These are phyloP conservation scores for Entelexis paramagnoliae DNA, from an alignment of 1,139 yeast species.

Conservation along the genomic window DNA sequence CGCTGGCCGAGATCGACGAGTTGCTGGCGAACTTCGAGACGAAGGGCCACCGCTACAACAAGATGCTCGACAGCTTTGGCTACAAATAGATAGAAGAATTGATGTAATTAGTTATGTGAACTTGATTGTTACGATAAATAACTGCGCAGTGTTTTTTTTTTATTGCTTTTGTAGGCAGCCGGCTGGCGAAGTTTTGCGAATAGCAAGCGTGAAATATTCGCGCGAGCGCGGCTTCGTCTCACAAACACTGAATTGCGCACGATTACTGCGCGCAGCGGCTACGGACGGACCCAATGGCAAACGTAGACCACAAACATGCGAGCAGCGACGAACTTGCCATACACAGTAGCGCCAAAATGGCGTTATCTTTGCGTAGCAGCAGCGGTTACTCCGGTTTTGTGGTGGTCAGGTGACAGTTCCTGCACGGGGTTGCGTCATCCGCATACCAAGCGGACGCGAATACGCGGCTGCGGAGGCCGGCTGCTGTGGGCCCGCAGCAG, in stretches of 20 bases:
- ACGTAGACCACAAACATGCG: no score
- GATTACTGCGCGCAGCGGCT: no score
- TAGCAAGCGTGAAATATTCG: no score
- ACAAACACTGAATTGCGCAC: no score
- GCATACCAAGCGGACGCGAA: not conserved
- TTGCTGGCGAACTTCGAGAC: slow-evolving; percentile 30
- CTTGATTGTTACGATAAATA: no score
- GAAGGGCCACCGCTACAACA: slow-evolving; percentile 21
- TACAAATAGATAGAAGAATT: slow-evolving; percentile 1
- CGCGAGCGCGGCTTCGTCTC: no score
- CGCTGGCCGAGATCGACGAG: slow-evolving; percentile 38
- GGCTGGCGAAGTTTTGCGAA: no score
- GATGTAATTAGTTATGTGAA: no score
- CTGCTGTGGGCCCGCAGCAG: not conserved
- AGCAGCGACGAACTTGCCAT: no score
- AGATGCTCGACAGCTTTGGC: slow-evolving; percentile 6
- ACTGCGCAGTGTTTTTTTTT: no score
- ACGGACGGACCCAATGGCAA: no score
- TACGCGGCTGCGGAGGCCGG: not conserved
- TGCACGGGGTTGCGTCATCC: slow-evolving; percentile 5
- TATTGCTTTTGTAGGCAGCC: no score
- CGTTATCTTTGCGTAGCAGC: not conserved
- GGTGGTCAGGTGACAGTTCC: slow-evolving; percentile 4
- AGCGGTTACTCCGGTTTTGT: not conserved
- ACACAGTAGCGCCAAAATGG: not conserved